Evolutionary conservation across 2,329 filamentous ascomycete genomes (phyloP).

Genomic region (Lasiodiplodia sp.): DNA sequence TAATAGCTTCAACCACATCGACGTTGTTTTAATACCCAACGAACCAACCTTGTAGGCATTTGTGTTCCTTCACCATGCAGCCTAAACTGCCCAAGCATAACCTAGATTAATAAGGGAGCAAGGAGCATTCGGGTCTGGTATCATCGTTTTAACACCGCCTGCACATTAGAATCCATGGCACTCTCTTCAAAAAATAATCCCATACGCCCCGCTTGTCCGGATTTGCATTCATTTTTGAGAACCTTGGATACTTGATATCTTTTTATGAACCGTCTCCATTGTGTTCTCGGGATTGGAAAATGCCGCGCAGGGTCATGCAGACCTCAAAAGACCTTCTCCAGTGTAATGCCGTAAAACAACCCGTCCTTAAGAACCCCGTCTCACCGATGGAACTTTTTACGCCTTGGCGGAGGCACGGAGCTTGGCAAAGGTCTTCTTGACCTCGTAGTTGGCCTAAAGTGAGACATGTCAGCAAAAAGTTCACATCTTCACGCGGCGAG

Average conservation of each 20-base stretch:
- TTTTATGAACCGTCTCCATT: conserved; percentile 30
- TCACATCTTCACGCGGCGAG: background rate
- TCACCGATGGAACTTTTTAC: conserved; percentile 42
- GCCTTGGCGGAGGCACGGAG: conserved; percentile 57
- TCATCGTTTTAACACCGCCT: background rate
- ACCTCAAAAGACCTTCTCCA: conserved; percentile 45
- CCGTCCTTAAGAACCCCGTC: conserved; percentile 30
- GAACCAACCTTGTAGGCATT: background rate
- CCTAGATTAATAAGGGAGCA: background rate
- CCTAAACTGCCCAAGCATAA: background rate
- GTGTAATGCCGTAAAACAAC: conserved; percentile 31
- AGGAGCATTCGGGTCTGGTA: background rate
- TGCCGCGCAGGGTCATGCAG: conserved; percentile 33
- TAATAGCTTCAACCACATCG: too few relatives aligned
- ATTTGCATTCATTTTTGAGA: conserved; percentile 32
- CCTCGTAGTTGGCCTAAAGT: conserved; percentile 82
- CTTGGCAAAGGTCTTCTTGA: conserved; percentile 95
- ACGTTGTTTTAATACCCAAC: too few relatives aligned
- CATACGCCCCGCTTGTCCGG: conserved; percentile 28
- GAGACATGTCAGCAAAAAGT: background rate
- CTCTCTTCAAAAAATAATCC: conserved; percentile 25
- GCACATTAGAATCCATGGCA: conserved; percentile 17
- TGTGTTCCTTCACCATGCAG: background rate
- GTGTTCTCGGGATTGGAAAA: conserved; percentile 28
- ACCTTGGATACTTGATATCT: conserved; percentile 31